Evolutionary conservation across 257 asterid species (phyloP).

Genomic region (Orobanche coerulescens): DNA sequence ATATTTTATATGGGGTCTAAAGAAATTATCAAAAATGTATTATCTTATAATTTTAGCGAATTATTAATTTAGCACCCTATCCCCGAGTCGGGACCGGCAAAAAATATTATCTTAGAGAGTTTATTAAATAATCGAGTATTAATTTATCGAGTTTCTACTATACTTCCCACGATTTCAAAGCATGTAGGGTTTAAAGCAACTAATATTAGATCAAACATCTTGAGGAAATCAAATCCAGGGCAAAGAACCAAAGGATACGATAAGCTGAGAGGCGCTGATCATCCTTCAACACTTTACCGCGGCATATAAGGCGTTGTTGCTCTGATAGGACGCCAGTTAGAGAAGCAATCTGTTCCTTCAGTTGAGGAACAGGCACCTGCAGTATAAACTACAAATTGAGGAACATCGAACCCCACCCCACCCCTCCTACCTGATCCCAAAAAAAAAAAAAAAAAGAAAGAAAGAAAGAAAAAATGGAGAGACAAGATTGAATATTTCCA

Average conservation of each 20-base stretch:
- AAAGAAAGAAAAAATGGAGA: neutral
- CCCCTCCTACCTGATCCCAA: neutral
- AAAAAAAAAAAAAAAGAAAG: neutral
- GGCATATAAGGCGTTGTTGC: constrained; percentile 98
- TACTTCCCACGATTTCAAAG: neutral
- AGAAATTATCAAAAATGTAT: no score
- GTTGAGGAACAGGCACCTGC: constrained; percentile 91
- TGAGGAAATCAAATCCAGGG: constrained; percentile 5
- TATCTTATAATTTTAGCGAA: no score
- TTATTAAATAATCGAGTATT: no score
- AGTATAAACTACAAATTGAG: constrained; percentile 16
- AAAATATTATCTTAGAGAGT: no score
- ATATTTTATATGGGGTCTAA: no score
- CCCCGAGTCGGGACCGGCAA: no score
- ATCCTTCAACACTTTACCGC: constrained; percentile 91
- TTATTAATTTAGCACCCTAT: no score
- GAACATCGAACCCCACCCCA: no score
- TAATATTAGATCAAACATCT: constrained; percentile 15
- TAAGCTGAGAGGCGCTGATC: constrained; percentile 98
- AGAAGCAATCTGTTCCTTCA: constrained; percentile 82
- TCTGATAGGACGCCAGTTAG: constrained; percentile 84
- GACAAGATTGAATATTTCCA: neutral
- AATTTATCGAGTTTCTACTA: no score
- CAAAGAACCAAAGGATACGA: constrained; percentile 67
- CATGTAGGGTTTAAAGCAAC: constrained; percentile 3